Evolutionary conservation across 768 basidiomycete genomes (phyloP).

Genomic region (Calocera cornea): DNA sequence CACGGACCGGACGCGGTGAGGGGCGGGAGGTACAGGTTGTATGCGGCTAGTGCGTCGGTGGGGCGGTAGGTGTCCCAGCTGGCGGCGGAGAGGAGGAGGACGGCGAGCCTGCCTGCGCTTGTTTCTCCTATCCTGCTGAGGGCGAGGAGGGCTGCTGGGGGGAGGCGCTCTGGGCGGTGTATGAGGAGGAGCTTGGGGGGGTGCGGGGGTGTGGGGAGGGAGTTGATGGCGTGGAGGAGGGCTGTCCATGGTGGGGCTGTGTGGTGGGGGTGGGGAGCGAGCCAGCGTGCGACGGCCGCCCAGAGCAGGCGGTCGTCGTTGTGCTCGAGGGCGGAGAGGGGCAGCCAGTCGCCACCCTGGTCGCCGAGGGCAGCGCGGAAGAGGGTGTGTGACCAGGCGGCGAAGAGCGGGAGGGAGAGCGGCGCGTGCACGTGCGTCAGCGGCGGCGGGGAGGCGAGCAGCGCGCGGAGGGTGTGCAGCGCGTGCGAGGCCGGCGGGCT

Average conservation of each 20-base stretch:
- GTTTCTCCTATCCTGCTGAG: background rate
- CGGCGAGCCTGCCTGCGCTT: background rate
- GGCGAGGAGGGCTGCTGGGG: background rate
- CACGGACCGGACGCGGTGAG: background rate
- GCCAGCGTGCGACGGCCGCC: background rate
- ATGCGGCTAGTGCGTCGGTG: background rate
- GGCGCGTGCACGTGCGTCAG: background rate
- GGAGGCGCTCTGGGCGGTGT: background rate
- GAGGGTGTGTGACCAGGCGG: background rate
- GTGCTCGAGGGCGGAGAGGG: background rate
- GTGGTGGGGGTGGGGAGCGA: background rate
- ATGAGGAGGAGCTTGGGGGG: background rate
- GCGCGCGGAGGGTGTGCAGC: background rate
- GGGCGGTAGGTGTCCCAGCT: background rate
- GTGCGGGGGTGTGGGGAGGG: background rate
- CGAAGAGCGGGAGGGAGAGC: background rate
- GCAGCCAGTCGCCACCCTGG: background rate
- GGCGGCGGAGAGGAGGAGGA: background rate
- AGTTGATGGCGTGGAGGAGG: background rate
- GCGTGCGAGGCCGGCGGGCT: background rate
- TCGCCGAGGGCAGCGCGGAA: background rate
- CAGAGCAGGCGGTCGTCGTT: background rate
- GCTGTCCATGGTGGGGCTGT: background rate
- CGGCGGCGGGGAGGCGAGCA: background rate
- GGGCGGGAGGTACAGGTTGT: background rate